A percentile compares a stretch with the other conserved stretches of the same genome.
These are phyloP conservation scores for Umbellularia californica DNA, from an alignment of 164 flowering plant species.

Conservation along the genomic window DNA sequence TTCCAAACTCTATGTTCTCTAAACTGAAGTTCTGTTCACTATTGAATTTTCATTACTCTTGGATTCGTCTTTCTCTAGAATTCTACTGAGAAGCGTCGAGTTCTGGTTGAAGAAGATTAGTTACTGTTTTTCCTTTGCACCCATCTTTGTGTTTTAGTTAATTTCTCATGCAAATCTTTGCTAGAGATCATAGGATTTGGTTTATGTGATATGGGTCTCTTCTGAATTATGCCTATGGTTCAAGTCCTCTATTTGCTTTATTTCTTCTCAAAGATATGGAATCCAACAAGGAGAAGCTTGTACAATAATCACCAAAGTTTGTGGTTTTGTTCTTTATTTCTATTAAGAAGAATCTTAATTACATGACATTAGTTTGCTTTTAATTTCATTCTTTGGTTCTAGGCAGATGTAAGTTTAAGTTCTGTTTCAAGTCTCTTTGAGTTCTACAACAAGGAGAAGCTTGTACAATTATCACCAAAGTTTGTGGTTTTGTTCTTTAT, in stretches of 20 bases:
- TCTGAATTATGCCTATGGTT: not conserved
- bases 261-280: constrained; percentile 21
- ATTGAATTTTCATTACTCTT: too few relatives aligned
- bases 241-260: not conserved
- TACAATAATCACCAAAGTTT: constrained; percentile 34
- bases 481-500: constrained; percentile 6
- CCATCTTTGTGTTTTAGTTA: not conserved
- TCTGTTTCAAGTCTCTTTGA: not conserved
- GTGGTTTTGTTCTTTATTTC: constrained; percentile 5
- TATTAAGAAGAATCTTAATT: not conserved
- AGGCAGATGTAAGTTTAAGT: not conserved
- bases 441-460: constrained; percentile 49
- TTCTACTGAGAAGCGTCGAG: too few relatives aligned
- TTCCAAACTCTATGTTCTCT: too few relatives aligned
- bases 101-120: too few relatives aligned
- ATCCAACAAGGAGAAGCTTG: constrained; percentile 50
- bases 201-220: not conserved
- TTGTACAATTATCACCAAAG: constrained; percentile 42
- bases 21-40: too few relatives aligned
- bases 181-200: not conserved
- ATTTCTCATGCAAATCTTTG: not conserved
- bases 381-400: not conserved
- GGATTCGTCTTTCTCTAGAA: too few relatives aligned
- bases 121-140: not conserved
- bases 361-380: not conserved